Evolutionary conservation across 169 alveolate species (phyloP).

Genomic region (Plasmodium inui): DNA sequence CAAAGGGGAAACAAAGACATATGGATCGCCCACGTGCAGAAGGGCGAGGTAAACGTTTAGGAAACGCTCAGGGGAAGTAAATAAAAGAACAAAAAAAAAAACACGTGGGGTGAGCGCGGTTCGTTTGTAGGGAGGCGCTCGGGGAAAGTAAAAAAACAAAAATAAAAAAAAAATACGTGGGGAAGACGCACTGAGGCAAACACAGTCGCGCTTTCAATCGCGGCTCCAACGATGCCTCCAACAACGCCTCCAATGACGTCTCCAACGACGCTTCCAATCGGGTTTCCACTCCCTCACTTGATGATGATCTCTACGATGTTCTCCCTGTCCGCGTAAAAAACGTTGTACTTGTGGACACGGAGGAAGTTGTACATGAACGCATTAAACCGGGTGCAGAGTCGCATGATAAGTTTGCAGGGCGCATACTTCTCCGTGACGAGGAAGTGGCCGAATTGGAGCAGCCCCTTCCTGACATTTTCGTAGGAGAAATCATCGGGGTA

Average conservation of each 20-base stretch:
- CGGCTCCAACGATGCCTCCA: neutral
- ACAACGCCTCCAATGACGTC: too few species aligned
- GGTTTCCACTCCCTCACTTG: neutral
- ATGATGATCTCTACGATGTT: constrained; percentile 56
- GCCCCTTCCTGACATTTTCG: constrained; percentile 5
- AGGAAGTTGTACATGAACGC: constrained; percentile 30
- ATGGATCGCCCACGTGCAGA: neutral
- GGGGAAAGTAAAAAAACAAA: too few species aligned
- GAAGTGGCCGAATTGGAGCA: constrained; percentile 11
- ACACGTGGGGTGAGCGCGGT: neutral
- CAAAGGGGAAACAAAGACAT: neutral
- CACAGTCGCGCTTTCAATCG: neutral
- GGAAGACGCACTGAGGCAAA: neutral
- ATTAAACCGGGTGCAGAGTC: constrained; percentile 25
- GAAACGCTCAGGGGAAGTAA: neutral
- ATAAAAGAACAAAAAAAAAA: too few species aligned
- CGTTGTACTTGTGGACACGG: neutral
- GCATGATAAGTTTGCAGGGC: constrained; percentile 59
- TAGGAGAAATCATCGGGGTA: constrained; percentile 17
- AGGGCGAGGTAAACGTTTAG: neutral
- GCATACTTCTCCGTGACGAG: constrained; percentile 42
- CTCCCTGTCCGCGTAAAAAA: constrained; percentile 19
- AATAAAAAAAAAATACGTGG: neutral
- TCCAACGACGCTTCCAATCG: neutral
- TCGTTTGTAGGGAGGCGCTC: neutral